A percentile compares a stretch with the other conserved stretches of the same genome.
Conservation (phyloP, 371 early-diverging fungal genomes). For the Sporodiniella umbellata region DNA sequence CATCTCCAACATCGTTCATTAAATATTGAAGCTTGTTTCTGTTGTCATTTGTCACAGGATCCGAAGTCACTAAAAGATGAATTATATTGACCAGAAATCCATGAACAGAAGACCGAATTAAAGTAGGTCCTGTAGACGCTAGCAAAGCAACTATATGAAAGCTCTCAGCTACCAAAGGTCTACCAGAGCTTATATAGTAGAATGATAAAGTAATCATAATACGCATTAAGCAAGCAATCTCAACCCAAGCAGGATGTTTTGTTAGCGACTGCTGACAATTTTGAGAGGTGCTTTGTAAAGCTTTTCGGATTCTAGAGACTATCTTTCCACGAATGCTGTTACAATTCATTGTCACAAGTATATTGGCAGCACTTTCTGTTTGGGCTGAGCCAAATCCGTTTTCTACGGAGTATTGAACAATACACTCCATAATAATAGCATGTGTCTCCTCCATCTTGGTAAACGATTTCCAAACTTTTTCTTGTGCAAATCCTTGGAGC, state of each 20-base stretch:
- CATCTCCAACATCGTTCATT: conserved; percentile 70
- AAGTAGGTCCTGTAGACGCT: conserved; percentile 75
- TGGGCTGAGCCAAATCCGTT: conserved; percentile 73
- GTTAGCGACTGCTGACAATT: conserved; percentile 58
- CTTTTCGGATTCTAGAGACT: conserved; percentile 68
- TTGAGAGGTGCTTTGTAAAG: conserved; percentile 62
- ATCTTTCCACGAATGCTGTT: conserved; percentile 74
- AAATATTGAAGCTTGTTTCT: conserved; percentile 52
- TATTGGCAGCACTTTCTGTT: conserved; percentile 79
- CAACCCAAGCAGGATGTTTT: conserved; percentile 79
- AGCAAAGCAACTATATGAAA: conserved; percentile 77
- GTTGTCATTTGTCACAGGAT: conserved; percentile 48
- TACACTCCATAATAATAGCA: conserved; percentile 69
- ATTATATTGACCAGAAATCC: conserved; percentile 84
- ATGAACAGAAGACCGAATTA: conserved; percentile 82
- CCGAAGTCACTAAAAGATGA: conserved; percentile 74
- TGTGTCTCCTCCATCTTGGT: conserved; percentile 74
- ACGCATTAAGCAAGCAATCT: conserved; percentile 80
- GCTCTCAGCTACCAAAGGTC: conserved; percentile 78
- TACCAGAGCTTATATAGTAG: conserved; percentile 65
- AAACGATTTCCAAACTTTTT: conserved; percentile 76
- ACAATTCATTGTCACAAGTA: conserved; percentile 72
- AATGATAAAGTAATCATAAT: conserved; percentile 84
- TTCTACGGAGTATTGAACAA: conserved; percentile 75
- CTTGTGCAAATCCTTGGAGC: conserved; percentile 74